Evolutionary conservation across 495 filamentous ascomycete species (phyloP).

Genomic region (Xylaria longipes): DNA sequence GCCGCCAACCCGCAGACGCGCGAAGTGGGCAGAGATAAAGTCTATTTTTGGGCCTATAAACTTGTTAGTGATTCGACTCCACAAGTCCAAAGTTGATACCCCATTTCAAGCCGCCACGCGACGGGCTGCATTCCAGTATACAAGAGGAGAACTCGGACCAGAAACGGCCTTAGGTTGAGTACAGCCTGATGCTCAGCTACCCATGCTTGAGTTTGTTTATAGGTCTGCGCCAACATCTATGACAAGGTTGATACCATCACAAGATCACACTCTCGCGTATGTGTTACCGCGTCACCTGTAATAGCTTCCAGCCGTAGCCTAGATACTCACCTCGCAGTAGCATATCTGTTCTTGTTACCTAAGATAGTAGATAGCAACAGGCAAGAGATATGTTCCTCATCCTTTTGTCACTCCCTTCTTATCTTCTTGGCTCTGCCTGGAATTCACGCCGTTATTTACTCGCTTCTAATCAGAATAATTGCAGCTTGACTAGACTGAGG

Average conservation of each 20-base stretch:
- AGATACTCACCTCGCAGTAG: neutral
- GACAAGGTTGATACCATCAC: neutral
- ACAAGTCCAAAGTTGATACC: neutral
- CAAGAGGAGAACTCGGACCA: neutral
- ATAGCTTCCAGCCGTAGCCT: neutral
- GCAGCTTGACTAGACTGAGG: neutral
- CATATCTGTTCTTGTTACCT: neutral
- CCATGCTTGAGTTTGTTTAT: neutral
- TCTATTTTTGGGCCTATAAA: neutral
- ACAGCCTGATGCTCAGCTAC: neutral
- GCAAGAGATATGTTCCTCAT: neutral
- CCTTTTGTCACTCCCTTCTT: neutral
- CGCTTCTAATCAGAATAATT: neutral
- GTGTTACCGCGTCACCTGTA: neutral
- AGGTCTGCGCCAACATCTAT: neutral
- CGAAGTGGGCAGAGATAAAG: neutral
- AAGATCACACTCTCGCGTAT: neutral
- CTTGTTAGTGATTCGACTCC: neutral
- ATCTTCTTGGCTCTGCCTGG: neutral
- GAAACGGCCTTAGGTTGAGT: neutral
- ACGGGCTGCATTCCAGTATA: neutral
- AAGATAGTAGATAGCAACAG: neutral
- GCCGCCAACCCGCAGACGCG: constrained; percentile 10
- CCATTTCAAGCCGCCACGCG: neutral
- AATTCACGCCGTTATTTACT: neutral